Base-by-base conservation (phyloP, 2,329 filamentous ascomycete genomes). In the Fusarium paranaense region DNA sequence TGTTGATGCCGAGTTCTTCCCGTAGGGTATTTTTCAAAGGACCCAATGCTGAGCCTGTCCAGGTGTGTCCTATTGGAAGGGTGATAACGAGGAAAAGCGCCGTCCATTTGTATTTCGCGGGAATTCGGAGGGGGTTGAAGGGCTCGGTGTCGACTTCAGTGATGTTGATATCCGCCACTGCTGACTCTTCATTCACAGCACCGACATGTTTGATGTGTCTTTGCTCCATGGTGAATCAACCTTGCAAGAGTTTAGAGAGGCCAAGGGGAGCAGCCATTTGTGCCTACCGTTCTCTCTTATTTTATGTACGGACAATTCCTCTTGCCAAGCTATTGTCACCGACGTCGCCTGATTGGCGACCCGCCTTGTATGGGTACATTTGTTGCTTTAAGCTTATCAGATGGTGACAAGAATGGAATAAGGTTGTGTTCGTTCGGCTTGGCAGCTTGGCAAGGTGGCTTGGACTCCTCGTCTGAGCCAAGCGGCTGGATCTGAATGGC, bases 1-100 rank as follows among this genome's bases (percentile, higher is more conserved):
- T 78, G 25, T 60, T 77, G 38, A 78, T 74, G 14, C 63, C 67
- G 14, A 78, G 64, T 60, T 52, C 47, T 32, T 52, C 27, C 32
- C 47, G 47, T 9, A 52, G 18, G 25, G 47, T 52, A 13, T 52
- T 52, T 8, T 52, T 52, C 9, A 52, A 25, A 52, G 47, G 25
- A n/a, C 25, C 47, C 5, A 52, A 52, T 13, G 22, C 47, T 5
- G 27, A 32, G 25, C 47, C 47, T 52, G 42, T 45, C 42, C 42
- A 45, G 20, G 42, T 45, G 20, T 45, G 42, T 6, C 42, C 42
- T 25, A 45, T 45, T 2, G 42, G 42, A 16, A 45, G 42, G 16
- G 42, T 45, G 9, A 45, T 45, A 5, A 45, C 13, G 20, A 45
- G 42, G 2, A 45, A 22, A 25, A 45, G 42, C 9, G 42, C 42